phyloP scores from a whole-genome alignment of 495 filamentous ascomycete species.

The Friedmanniomyces endolithicus region DNA sequence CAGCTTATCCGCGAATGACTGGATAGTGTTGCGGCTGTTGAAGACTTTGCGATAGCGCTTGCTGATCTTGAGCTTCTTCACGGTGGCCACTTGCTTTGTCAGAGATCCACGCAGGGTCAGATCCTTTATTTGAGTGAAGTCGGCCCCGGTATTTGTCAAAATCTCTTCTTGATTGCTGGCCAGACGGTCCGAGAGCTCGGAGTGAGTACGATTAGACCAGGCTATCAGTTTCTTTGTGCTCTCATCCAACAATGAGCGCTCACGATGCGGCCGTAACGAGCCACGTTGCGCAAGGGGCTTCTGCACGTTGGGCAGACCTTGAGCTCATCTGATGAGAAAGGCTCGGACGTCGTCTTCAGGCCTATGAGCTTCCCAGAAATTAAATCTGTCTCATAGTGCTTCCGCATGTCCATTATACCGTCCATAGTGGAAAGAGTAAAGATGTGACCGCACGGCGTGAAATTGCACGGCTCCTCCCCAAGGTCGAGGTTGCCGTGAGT shows the following conservation, averaged over 20 bases:
- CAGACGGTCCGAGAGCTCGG: constrained; percentile 39
- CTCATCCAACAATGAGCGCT: constrained; percentile 51
- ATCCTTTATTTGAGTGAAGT: background rate
- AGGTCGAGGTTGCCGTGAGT: constrained; percentile 36
- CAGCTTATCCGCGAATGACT: constrained; percentile 36
- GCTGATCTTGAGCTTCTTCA: constrained; percentile 1
- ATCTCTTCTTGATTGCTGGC: constrained; percentile 25
- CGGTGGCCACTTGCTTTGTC: constrained; percentile 3
- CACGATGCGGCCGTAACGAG: constrained; percentile 58
- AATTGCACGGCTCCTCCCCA: constrained; percentile 46
- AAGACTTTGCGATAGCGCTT: constrained; percentile 32
- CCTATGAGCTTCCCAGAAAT: constrained; percentile 31
- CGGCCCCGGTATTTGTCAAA: constrained; percentile 9
- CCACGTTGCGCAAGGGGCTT: constrained; percentile 46
- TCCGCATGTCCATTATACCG: constrained; percentile 46
- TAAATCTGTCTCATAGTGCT: constrained; percentile 37
- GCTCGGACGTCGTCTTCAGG: constrained; percentile 31
- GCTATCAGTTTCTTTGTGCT: constrained; percentile 36
- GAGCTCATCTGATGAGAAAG: too few relatives aligned
- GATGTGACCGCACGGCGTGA: constrained; percentile 56
- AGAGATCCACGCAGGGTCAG: constrained; percentile 20
- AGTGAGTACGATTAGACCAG: constrained; percentile 35
- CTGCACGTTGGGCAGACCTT: constrained; percentile 48
- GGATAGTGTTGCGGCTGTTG: constrained; percentile 33
- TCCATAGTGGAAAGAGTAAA: constrained; percentile 52